A percentile compares a stretch with the other conserved stretches of the same genome.
phyloP scores from a whole-genome alignment of 192 early-diverging fungal species.

The Umbelopsis ramanniana region DNA sequence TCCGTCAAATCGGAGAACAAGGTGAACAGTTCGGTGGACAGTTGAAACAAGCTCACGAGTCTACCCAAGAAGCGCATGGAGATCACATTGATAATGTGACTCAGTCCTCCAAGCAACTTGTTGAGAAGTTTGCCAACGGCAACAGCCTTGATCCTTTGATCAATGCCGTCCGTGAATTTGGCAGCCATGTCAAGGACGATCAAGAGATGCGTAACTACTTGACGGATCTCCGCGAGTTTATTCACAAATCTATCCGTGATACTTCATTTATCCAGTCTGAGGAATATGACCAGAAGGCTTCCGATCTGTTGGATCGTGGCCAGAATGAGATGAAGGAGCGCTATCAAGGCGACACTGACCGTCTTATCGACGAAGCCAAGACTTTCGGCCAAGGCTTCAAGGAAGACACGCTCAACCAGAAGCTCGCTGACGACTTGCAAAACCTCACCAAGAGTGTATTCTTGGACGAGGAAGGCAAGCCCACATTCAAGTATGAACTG shows the following conservation, averaged over 20 bases:
- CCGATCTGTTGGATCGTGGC: constrained; percentile 40
- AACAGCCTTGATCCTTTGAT: constrained; percentile 50
- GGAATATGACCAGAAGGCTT: constrained; percentile 35
- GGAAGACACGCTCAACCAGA: constrained; percentile 41
- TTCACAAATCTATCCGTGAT: constrained; percentile 43
- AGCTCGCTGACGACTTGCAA: constrained; percentile 40
- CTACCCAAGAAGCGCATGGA: constrained; percentile 4
- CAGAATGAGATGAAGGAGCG: constrained; percentile 37
- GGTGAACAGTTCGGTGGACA: constrained; percentile 33
- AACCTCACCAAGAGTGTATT: constrained; percentile 48
- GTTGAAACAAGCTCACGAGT: constrained; percentile 27
- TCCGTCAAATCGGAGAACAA: constrained; percentile 33
- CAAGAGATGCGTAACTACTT: constrained; percentile 40
- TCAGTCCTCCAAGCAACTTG: constrained; percentile 47
- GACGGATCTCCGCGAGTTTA: constrained; percentile 40
- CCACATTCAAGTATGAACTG: constrained; percentile 56
- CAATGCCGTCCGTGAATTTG: constrained; percentile 38
- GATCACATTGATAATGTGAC: constrained; percentile 27
- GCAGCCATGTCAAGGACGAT: constrained; percentile 37
- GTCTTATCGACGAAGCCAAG: constrained; percentile 35
- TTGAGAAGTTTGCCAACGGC: constrained; percentile 60
- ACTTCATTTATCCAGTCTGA: constrained; percentile 37
- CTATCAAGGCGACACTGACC: constrained; percentile 36
- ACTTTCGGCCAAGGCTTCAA: constrained; percentile 40
- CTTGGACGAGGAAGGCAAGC: constrained; percentile 51